phyloP scores from a whole-genome alignment of 345 rosid genomes.

The Populus alba region DNA sequence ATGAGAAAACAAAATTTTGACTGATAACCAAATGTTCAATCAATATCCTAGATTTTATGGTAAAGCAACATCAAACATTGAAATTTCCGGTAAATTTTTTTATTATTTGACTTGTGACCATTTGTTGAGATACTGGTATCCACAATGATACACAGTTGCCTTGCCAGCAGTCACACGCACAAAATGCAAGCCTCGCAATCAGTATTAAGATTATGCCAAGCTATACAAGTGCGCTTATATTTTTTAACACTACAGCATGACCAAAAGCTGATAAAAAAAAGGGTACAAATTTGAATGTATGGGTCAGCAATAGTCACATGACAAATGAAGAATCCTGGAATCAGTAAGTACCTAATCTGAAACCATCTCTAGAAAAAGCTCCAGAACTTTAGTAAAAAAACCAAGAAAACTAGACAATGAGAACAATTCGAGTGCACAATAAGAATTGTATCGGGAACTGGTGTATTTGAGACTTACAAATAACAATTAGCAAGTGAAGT shows the following conservation, averaged over 20 bases:
- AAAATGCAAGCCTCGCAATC: neutral
- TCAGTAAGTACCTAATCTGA: neutral
- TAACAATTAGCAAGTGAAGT: neutral
- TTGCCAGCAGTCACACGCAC: neutral
- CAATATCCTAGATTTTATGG: constrained; percentile 1
- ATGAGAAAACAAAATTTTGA: neutral
- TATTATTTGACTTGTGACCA: neutral
- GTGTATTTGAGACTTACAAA: too few relatives aligned
- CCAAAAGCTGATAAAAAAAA: neutral
- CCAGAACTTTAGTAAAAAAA: neutral
- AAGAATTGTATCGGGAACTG: neutral
- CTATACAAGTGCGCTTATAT: neutral
- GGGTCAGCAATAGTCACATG: neutral
- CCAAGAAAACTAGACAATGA: neutral
- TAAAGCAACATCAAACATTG: neutral
- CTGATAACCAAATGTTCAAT: neutral
- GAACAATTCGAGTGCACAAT: neutral
- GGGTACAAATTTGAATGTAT: neutral
- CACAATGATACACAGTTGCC: neutral
- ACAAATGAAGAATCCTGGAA: neutral
- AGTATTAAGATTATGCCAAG: neutral
- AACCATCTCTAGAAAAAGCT: neutral
- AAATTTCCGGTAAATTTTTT: neutral
- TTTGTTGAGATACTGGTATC: neutral
- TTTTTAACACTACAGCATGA: neutral